Evolutionary conservation across 306 rosid genomes (phyloP).

Genomic region (Dryas octopetala): DNA sequence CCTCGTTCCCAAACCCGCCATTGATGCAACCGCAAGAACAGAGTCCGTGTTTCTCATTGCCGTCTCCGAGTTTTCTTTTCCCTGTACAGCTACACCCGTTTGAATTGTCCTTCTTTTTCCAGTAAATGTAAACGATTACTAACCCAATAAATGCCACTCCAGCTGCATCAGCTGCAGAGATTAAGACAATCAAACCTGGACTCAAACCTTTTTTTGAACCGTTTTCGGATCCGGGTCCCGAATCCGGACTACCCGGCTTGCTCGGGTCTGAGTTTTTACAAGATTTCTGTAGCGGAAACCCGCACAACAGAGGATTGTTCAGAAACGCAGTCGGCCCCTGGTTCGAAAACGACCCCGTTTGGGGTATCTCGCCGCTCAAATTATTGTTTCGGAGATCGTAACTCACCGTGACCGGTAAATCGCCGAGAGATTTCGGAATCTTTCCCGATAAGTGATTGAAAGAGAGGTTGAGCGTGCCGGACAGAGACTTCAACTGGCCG

Average conservation of each 20-base stretch:
- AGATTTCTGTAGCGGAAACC: constrained; percentile 76
- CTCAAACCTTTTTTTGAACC: constrained; percentile 49
- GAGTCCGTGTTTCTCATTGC: constrained; percentile 33
- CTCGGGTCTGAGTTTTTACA: constrained; percentile 47
- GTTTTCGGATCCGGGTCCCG: constrained; percentile 15
- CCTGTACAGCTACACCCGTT: constrained; percentile 80
- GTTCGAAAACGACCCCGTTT: constrained; percentile 82
- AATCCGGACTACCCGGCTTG: constrained; percentile 41
- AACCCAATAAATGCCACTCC: constrained; percentile 74
- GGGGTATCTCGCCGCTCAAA: constrained; percentile 85
- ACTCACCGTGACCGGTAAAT: constrained; percentile 71
- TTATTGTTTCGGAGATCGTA: constrained; percentile 81
- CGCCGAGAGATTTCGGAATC: constrained; percentile 68
- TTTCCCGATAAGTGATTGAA: constrained; percentile 72
- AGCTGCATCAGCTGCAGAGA: constrained; percentile 84
- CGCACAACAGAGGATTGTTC: constrained; percentile 69
- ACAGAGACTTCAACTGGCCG: constrained; percentile 55
- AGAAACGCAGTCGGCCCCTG: constrained; percentile 98
- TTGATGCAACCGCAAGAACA: constrained; percentile 51
- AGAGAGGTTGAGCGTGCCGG: constrained; percentile 88
- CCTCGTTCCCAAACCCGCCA: constrained; percentile 57
- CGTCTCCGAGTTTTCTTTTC: constrained; percentile 23
- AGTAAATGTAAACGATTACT: constrained; percentile 66
- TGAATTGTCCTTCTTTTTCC: constrained; percentile 69
- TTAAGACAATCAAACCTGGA: constrained; percentile 71